Percentiles rank a stretch among this genome's conserved stretches.
Evolutionary conservation across 148 eudicot genomes (phyloP).

Genomic region (Spergularia bocconei): DNA sequence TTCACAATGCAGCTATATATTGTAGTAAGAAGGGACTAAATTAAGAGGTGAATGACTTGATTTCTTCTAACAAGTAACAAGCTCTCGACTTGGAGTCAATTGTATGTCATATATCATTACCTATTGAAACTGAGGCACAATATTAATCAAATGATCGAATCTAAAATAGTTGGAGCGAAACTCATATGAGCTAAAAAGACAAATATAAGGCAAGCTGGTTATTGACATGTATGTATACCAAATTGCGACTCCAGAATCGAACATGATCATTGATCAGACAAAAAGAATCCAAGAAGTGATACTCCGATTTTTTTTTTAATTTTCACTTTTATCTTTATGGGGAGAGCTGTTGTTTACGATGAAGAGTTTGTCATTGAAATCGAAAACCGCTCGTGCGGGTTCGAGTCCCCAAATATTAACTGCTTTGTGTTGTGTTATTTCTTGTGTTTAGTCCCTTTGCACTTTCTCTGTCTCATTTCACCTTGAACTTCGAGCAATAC

Average conservation of each 20-base stretch:
- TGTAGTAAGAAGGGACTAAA: too few species aligned
- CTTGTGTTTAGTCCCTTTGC: constrained; percentile 28
- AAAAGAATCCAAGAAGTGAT: background rate
- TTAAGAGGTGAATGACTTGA: too few species aligned
- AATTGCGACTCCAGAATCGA: background rate
- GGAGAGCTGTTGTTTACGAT: background rate
- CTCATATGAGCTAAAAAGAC: too few species aligned
- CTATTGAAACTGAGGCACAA: too few species aligned
- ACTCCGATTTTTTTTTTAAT: background rate
- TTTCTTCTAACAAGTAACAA: too few species aligned
- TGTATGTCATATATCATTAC: too few species aligned
- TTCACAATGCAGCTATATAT: too few species aligned
- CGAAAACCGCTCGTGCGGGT: constrained; percentile 59
- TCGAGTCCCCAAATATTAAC: constrained; percentile 28
- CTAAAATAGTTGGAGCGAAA: too few species aligned
- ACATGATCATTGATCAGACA: background rate
- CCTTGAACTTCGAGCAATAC: constrained; percentile 4
- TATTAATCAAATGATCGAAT: too few species aligned
- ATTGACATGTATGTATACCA: background rate
- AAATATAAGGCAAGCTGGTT: too few species aligned
- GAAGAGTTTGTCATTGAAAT: constrained; percentile 22
- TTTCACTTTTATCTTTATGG: background rate
- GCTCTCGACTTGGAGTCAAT: too few species aligned
- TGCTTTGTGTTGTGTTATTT: constrained; percentile 28
- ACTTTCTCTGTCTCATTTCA: constrained; percentile 27